phyloP scores from a whole-genome alignment of 768 basidiomycete species.

The Leccinum subtestaceum region DNA sequence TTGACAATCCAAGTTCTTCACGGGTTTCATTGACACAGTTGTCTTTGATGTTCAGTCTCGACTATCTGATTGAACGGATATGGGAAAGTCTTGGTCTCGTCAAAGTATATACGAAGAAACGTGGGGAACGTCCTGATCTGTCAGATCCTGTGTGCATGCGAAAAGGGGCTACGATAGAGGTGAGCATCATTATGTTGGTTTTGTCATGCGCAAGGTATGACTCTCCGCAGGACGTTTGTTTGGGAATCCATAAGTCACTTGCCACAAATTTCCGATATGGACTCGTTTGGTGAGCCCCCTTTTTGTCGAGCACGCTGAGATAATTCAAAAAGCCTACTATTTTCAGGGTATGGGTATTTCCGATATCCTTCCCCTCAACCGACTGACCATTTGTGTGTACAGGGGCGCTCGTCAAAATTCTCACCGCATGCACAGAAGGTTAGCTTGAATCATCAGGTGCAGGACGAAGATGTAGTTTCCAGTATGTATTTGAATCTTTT shows the following conservation, averaged over 20 bases:
- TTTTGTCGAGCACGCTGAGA: neutral
- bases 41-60: slow-evolving; percentile 43
- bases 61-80: slow-evolving; percentile 71
- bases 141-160: slow-evolving; percentile 88
- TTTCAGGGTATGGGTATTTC: slow-evolving; percentile 25
- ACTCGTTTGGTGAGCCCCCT: slow-evolving; percentile 74
- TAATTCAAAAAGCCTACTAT: slow-evolving; percentile 4
- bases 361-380: neutral
- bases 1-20: neutral
- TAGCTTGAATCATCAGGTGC: slow-evolving; percentile 76
- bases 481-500: slow-evolving; percentile 48
- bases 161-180: slow-evolving; percentile 91
- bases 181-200: slow-evolving; percentile 23
- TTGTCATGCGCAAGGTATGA: neutral
- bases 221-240: slow-evolving; percentile 69
- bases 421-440: slow-evolving; percentile 93
- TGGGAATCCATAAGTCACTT: slow-evolving; percentile 88
- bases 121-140: slow-evolving; percentile 92
- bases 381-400: neutral
- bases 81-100: slow-evolving; percentile 80
- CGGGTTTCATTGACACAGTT: slow-evolving; percentile 1
- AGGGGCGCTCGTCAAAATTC: slow-evolving; percentile 96
- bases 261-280: slow-evolving; percentile 92
- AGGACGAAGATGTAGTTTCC: slow-evolving; percentile 87
- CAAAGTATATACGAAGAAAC: slow-evolving; percentile 96